These are phyloP conservation scores for Thozetella sp. DNA, from an alignment of 495 filamentous ascomycete species.

Conservation along the genomic window DNA sequence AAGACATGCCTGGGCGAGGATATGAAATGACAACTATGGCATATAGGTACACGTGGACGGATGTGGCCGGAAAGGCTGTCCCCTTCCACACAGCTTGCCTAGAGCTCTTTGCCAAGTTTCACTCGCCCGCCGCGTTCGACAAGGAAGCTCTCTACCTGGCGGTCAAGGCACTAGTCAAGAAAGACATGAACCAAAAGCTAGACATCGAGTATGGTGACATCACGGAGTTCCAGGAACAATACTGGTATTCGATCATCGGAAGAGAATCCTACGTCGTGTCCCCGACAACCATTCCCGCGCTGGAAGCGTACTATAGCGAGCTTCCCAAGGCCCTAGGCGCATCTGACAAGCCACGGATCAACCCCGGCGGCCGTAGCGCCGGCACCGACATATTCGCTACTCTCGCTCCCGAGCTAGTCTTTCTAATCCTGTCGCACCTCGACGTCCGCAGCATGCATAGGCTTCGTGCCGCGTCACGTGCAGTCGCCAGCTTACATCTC, in stretches of 20 bases:
- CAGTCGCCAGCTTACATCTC: background rate
- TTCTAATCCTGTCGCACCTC: background rate
- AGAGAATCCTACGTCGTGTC: background rate
- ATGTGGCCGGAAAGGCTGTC: background rate
- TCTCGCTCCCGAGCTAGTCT: background rate
- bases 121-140: background rate
- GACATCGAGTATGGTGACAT: background rate
- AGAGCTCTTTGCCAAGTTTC: background rate
- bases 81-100: background rate
- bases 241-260: background rate
- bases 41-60: background rate
- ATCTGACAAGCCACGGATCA: too few species aligned
- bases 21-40: too few species aligned
- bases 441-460: background rate
- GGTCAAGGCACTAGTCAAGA: background rate
- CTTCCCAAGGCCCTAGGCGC: background rate
- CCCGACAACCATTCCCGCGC: background rate
- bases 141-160: background rate
- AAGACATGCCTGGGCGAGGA: too few species aligned
- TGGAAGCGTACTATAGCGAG: background rate
- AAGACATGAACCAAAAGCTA: background rate
- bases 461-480: background rate
- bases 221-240: background rate
- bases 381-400: background rate
- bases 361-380: background rate